A percentile compares a stretch with the other conserved stretches of the same genome.
Conservation (phyloP, 345 rosid species). For the Arabis alpina region DNA sequence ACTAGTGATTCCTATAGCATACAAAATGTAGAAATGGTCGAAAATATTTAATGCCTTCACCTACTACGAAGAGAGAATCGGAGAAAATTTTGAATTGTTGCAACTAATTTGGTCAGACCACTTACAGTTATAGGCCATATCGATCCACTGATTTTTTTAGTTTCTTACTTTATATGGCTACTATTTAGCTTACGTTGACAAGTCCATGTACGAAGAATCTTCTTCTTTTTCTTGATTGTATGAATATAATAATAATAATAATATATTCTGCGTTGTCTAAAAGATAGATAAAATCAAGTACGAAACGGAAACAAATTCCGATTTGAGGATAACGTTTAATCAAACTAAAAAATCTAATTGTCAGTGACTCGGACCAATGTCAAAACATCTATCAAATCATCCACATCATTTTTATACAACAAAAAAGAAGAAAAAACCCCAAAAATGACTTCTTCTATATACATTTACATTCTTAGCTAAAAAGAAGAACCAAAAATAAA, state of each 20-base stretch:
- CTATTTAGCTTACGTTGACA: constrained; percentile 28
- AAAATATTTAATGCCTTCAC: constrained; percentile 20
- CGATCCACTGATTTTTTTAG: constrained; percentile 21
- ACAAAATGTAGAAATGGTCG: neutral
- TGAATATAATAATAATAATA: neutral
- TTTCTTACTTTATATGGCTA: constrained; percentile 38
- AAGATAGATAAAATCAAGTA: constrained; percentile 29
- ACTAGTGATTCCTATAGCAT: neutral
- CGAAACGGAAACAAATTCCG: constrained; percentile 17
- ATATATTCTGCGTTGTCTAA: neutral
- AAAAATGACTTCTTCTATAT: constrained; percentile 26
- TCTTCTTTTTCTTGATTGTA: neutral
- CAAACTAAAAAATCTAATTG: constrained; percentile 26
- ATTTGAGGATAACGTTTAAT: constrained; percentile 22
- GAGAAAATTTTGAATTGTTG: constrained; percentile 16
- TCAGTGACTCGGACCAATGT: constrained; percentile 34
- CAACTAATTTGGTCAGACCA: constrained; percentile 33
- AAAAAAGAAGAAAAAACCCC: too few species aligned
- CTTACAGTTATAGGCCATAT: constrained; percentile 25
- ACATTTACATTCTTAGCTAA: constrained; percentile 34
- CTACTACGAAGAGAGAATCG: constrained; percentile 10
- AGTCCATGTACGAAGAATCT: constrained; percentile 21
- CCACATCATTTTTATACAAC: constrained; percentile 5
- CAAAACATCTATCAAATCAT: constrained; percentile 35
- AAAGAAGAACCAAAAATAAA: constrained; percentile 3